Percentiles rank a stretch among this genome's conserved stretches.
Evolutionary conservation across 208 protist genomes (phyloP).

Genomic region (Acanthamoeba sp.): DNA sequence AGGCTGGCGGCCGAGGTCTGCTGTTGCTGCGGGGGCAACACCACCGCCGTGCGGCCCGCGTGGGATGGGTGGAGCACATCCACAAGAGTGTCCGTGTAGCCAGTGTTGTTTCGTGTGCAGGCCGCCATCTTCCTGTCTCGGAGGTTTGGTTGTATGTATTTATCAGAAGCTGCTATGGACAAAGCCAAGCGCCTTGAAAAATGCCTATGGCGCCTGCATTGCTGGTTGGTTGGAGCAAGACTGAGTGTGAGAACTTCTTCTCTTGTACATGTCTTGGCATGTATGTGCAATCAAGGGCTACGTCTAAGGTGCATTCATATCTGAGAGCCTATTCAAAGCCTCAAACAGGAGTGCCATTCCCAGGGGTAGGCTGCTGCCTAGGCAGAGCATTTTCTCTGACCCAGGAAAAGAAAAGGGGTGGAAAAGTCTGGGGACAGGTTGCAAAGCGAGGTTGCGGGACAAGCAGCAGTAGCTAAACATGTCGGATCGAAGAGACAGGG

Average conservation of each 20-base stretch:
- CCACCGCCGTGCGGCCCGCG: background rate
- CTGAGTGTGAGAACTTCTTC: too few species aligned
- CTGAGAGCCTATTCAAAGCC: too few species aligned
- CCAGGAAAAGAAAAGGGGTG: background rate
- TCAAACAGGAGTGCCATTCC: too few species aligned
- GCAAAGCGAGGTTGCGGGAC: background rate
- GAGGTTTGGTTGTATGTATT: background rate
- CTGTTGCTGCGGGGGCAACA: background rate
- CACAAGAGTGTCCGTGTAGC: background rate
- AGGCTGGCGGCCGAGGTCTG: background rate
- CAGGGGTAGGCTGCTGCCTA: too few species aligned
- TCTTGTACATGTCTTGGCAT: too few species aligned
- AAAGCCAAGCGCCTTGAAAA: too few species aligned
- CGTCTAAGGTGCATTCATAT: too few species aligned
- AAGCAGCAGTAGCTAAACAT: background rate
- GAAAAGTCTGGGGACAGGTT: background rate
- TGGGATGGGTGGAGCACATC: background rate
- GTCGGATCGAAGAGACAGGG: background rate
- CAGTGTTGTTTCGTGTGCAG: background rate
- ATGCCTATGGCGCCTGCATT: too few species aligned
- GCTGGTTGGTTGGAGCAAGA: too few species aligned
- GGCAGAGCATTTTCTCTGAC: too few species aligned
- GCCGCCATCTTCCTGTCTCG: background rate
- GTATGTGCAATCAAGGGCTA: too few species aligned
- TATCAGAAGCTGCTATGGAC: too few species aligned